phyloP scores from a whole-genome alignment of 2,329 filamentous ascomycete species.

The Sclerotinia nivalis region DNA sequence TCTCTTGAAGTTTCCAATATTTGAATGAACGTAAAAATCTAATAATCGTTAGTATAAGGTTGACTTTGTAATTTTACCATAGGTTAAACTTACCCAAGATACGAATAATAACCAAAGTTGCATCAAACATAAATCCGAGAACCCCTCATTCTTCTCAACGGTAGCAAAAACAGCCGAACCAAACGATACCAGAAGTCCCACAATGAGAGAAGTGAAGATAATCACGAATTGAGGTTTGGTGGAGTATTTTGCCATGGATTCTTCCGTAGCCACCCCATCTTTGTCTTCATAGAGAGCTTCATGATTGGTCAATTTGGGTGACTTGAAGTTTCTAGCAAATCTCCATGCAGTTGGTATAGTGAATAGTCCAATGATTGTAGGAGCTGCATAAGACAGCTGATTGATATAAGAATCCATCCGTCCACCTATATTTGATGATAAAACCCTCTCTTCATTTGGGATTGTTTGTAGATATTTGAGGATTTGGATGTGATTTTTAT shows the following conservation, averaged over 20 bases:
- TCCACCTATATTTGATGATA: slow-evolving; percentile 18
- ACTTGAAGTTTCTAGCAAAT: slow-evolving; percentile 29
- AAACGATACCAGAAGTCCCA: slow-evolving; percentile 57
- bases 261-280: slow-evolving; percentile 66
- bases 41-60: not conserved
- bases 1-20: slow-evolving; percentile 29
- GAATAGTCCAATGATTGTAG: slow-evolving; percentile 27
- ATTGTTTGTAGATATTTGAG: slow-evolving; percentile 1
- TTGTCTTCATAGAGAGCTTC: slow-evolving; percentile 58
- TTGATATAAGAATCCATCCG: slow-evolving; percentile 19
- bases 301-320: slow-evolving; percentile 25
- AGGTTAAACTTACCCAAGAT: slow-evolving; percentile 57
- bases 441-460: not conserved
- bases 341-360: slow-evolving; percentile 32
- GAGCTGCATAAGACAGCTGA: slow-evolving; percentile 21
- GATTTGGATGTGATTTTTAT: not conserved
- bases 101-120: slow-evolving; percentile 59
- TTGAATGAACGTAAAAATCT: slow-evolving; percentile 51
- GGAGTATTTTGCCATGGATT: slow-evolving; percentile 62
- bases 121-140: slow-evolving; percentile 42
- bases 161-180: slow-evolving; percentile 55
- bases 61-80: not conserved
- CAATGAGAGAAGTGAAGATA: slow-evolving; percentile 52
- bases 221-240: slow-evolving; percentile 55
- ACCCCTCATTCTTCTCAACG: slow-evolving; percentile 35